Percentiles rank a stretch among this genome's conserved stretches.
Conservation (phyloP, 2,329 filamentous ascomycete species). For the Colletotrichum plurivorum region DNA sequence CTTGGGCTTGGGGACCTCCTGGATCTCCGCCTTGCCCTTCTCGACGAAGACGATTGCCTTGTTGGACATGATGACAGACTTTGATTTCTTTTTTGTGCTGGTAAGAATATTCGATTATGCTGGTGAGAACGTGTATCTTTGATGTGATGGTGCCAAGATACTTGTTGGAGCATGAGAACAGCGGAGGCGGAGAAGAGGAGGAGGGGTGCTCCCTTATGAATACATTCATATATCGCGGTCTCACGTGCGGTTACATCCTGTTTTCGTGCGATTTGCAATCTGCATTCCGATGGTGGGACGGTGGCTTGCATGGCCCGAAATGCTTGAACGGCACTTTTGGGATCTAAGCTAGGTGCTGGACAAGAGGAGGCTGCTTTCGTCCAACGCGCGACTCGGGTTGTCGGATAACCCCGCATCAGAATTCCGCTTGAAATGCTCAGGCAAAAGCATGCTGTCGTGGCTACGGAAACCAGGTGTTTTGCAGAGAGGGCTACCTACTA, state of each 20-base stretch:
- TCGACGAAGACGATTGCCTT: neutral
- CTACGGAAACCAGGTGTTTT: too few species aligned
- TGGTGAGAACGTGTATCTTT: too few species aligned
- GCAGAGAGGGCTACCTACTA: too few species aligned
- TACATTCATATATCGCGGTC: too few species aligned
- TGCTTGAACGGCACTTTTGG: neutral
- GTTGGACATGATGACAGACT: neutral
- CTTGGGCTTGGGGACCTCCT: slow-evolving; percentile 22
- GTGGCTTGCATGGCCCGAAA: neutral
- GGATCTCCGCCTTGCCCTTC: slow-evolving; percentile 23
- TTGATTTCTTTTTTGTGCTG: too few species aligned
- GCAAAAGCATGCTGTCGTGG: too few species aligned
- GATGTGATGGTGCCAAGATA: too few species aligned
- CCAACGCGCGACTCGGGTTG: neutral
- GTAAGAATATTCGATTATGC: too few species aligned
- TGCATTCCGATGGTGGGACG: neutral
- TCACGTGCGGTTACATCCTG: neutral
- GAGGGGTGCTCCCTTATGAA: too few species aligned
- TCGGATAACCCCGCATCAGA: too few species aligned
- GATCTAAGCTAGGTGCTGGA: neutral
- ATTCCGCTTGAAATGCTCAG: too few species aligned
- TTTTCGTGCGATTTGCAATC: neutral
- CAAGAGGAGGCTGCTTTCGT: neutral
- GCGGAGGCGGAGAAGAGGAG: too few species aligned
- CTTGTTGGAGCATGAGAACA: neutral